Percentiles rank a stretch among this genome's conserved stretches.
phyloP scores from a whole-genome alignment of 1,284 basidiomycete species.

The Cryptococcus sp. region DNA sequence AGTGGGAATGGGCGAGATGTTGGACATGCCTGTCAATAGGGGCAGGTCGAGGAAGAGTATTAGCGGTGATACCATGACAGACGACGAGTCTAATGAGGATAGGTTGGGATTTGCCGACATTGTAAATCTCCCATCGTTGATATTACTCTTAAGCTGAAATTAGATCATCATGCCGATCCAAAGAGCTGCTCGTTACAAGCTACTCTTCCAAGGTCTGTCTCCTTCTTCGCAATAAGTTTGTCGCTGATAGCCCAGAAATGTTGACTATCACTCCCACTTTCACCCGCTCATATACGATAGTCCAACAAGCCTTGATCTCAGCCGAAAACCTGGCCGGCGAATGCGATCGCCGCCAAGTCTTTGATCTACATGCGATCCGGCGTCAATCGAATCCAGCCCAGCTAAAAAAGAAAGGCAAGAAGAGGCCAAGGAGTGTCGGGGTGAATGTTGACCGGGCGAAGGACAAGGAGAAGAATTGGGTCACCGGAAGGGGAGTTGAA shows the following conservation, averaged over 20 bases:
- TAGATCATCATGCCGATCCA: constrained; percentile 33
- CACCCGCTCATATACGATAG: neutral
- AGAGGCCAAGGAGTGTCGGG: neutral
- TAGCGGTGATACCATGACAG: neutral
- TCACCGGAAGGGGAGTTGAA: neutral
- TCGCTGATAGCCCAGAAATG: neutral
- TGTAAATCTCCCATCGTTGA: constrained; percentile 8
- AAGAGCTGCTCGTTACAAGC: constrained; percentile 25
- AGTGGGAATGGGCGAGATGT: constrained; percentile 12
- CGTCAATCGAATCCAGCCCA: neutral
- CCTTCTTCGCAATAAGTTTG: neutral
- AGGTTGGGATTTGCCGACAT: constrained; percentile 24
- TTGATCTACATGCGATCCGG: constrained; percentile 2
- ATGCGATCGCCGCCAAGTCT: constrained; percentile 9
- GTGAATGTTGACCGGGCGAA: neutral
- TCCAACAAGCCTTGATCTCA: constrained; percentile 7
- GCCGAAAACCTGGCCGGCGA: constrained; percentile 10
- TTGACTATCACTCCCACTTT: neutral
- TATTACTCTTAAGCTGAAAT: neutral
- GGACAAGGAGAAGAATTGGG: neutral
- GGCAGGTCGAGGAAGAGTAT: constrained; percentile 4
- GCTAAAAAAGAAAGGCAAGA: neutral
- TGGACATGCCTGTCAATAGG: constrained; percentile 10
- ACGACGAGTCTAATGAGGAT: constrained; percentile 11
- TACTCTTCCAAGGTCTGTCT: constrained; percentile 23